Evolutionary conservation across 2,329 filamentous ascomycete species (phyloP), one percentile per base, ranked within the genome.

Genomic region (Akanthomyces dipterigenus): DNA sequence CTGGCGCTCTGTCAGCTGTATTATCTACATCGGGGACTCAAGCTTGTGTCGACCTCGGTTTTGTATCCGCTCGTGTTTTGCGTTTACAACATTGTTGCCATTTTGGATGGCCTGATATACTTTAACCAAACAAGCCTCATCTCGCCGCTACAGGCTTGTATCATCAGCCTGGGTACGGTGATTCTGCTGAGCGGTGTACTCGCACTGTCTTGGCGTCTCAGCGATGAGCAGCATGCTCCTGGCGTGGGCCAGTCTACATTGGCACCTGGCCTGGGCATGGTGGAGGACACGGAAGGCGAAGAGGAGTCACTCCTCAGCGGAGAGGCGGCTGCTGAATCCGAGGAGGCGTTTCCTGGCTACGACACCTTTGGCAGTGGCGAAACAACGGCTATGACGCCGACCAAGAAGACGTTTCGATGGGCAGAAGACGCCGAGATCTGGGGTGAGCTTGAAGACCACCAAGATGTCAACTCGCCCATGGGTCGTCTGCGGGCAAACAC

Each of bases 11-110:
- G 87, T 49, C 95, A 99, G 75, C 83, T 99, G 6, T 99, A 96
- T 76, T 98, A 96, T 74, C 85, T 99, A 63, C 95, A 99, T 72
- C 86, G 91, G 48, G 95, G 95, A 58, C 82, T 99, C 64, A 96
- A 96, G 75, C 82, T 99, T 57, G 92, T 96, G 73, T 97, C 93
- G 60, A 98, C 95, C 24, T 96, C 91, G 69, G 89, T 98, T 64
- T 82, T 99, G 67, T 99, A 99, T 75, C 95, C 95, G 5, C 88
- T 98, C 68, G 93, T 98, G 43, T 99, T 99, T 76, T 99, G 95
- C 81, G 86, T 98, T 65, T 99, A 98, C 82, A 99, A 99, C 80
- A 96, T 99, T 70, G 93, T 98, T 70, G 95, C 95, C 66, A 99
- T 99, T 67, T 80, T 98, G 67, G 95, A 99, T 75, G 95, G 95